A percentile compares a stretch with the other conserved stretches of the same genome.
phyloP scores from a whole-genome alignment of 2,329 filamentous ascomycete genomes.

The Didymella pinodella region DNA sequence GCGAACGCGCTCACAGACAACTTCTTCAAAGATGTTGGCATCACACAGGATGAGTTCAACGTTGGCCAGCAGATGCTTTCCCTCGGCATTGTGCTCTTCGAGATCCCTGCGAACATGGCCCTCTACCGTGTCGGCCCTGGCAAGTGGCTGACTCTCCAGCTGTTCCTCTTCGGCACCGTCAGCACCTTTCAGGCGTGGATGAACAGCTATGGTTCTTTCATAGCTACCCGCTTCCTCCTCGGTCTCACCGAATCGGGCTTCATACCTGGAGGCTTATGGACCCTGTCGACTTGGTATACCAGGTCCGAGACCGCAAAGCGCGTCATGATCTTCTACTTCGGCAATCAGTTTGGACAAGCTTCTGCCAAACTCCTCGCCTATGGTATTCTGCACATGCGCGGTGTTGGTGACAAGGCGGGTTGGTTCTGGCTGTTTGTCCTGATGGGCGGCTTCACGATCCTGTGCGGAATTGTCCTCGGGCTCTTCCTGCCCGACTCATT shows the following conservation, averaged over 20 bases:
- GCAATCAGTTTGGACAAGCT: not conserved
- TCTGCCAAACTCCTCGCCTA: not conserved
- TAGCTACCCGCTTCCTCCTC: not conserved
- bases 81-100: conserved; percentile 73
- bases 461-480: not conserved
- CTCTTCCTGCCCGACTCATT: not conserved
- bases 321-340: not conserved
- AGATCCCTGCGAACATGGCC: conserved; percentile 43
- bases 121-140: not conserved
- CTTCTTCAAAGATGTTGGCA: conserved; percentile 36
- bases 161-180: not conserved
- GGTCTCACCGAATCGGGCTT: not conserved
- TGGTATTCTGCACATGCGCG: not conserved
- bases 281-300: not conserved
- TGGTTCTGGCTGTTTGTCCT: not conserved
- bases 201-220: not conserved
- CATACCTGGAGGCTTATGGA: not conserved
- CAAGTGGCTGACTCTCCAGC: not conserved
- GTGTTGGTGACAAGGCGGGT: not conserved
- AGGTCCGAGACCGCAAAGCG: not conserved
- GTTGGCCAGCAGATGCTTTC: conserved; percentile 67
- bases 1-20: conserved; percentile 40
- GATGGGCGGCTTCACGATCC: not conserved
- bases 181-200: not conserved
- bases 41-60: conserved; percentile 39